Percentiles rank a stretch among this genome's conserved stretches.
phyloP scores from a whole-genome alignment of 352 stramenopile genomes.

The Phytophthora macrochlamydospora region DNA sequence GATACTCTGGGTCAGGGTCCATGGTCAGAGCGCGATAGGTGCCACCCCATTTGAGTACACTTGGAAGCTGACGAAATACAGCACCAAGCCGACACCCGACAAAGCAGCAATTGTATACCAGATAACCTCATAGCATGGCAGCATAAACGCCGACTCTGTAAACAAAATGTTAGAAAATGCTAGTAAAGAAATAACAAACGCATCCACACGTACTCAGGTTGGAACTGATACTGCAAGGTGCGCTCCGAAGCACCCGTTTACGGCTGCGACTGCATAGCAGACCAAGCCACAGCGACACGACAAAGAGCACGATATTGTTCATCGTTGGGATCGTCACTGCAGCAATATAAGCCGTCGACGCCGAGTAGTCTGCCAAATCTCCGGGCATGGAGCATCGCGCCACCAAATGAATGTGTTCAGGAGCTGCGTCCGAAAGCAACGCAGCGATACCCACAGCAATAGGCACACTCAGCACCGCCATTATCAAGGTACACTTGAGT shows the following conservation, averaged over 20 bases:
- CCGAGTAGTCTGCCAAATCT: slow-evolving; percentile 24
- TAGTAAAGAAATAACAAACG: slow-evolving; percentile 2
- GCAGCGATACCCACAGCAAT: slow-evolving; percentile 46
- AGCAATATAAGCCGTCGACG: slow-evolving; percentile 53
- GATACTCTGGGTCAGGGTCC: slow-evolving; percentile 40
- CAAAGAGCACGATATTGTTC: slow-evolving; percentile 73
- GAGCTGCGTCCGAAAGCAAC: slow-evolving; percentile 34
- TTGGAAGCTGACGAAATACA: slow-evolving; percentile 64
- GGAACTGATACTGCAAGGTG: slow-evolving; percentile 58
- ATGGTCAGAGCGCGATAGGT: slow-evolving; percentile 21
- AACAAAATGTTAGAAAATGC: slow-evolving; percentile 5
- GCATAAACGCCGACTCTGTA: slow-evolving; percentile 82
- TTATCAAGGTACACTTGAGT: slow-evolving; percentile 55
- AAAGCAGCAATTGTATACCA: slow-evolving; percentile 83
- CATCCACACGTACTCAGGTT: slow-evolving; percentile 68
- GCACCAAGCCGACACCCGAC: slow-evolving; percentile 49
- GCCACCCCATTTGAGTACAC: slow-evolving; percentile 24
- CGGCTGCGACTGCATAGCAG: slow-evolving; percentile 81
- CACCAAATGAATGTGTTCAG: slow-evolving; percentile 38
- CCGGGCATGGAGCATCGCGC: slow-evolving; percentile 48
- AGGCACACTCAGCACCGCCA: slow-evolving; percentile 56
- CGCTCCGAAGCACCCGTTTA: slow-evolving; percentile 69
- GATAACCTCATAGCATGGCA: slow-evolving; percentile 86
- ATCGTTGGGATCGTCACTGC: slow-evolving; percentile 59
- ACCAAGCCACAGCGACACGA: slow-evolving; percentile 72